Percentiles rank a stretch among this genome's conserved stretches.
Evolutionary conservation across 2,329 filamentous ascomycete species (phyloP).

Genomic region (Diaporthe aspalathi): DNA sequence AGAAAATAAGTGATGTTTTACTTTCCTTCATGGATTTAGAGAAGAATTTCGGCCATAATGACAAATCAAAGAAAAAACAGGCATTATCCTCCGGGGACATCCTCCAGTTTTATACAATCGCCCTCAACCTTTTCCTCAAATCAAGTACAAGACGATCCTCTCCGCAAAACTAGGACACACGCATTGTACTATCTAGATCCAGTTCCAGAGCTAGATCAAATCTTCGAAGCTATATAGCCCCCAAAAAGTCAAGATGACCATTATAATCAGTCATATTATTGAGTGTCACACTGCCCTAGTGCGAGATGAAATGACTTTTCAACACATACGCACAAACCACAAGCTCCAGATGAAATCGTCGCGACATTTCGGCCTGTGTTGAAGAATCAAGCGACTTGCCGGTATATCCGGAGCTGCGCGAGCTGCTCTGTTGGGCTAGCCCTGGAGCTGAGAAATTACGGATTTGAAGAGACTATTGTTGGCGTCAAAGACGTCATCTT

Average conservation of each 20-base stretch:
- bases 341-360: not conserved
- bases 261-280: not conserved
- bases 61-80: not conserved
- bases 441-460: not conserved
- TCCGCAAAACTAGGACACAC: not conserved
- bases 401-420: not conserved
- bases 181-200: not conserved
- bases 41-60: not conserved
- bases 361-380: not conserved
- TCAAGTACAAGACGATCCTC: not conserved
- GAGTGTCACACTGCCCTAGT: not conserved
- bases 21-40: not conserved
- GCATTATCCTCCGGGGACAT: not conserved
- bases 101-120: not conserved
- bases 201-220: not conserved
- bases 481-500: not conserved
- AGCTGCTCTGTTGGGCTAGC: not conserved
- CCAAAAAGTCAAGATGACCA: not conserved
- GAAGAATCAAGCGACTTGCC: not conserved
- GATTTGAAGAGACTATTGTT: not conserved
- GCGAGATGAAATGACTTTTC: not conserved
- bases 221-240: not conserved
- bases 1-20: not conserved
- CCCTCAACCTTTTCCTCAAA: not conserved
- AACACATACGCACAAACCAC: not conserved